phyloP scores from a whole-genome alignment of 1,284 basidiomycete genomes.

The Leccinum fallax region DNA sequence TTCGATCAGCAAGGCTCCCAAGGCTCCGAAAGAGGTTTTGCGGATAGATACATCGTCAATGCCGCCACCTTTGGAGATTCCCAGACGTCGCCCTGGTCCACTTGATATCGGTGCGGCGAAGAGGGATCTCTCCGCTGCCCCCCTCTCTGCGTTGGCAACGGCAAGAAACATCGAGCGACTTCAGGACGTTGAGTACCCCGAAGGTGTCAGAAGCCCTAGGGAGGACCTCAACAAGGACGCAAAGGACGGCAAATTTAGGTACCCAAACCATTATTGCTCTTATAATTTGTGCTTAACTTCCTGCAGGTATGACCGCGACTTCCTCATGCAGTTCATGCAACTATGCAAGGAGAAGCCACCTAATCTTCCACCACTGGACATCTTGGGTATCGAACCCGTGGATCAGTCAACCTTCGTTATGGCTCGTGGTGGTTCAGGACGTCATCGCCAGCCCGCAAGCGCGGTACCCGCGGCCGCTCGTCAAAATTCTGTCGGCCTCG shows the following conservation, averaged over 20 bases:
- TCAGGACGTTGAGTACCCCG: slow-evolving; percentile 79
- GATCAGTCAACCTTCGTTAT: slow-evolving; percentile 55
- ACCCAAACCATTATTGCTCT: slow-evolving; percentile 14
- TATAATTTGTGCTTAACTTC: slow-evolving; percentile 9
- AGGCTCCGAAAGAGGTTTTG: too few species aligned
- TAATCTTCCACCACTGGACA: slow-evolving; percentile 85
- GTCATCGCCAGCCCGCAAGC: slow-evolving; percentile 49
- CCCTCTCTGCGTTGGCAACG: slow-evolving; percentile 59
- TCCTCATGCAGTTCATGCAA: slow-evolving; percentile 96
- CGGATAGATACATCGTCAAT: slow-evolving; percentile 49
- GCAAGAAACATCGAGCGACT: slow-evolving; percentile 84
- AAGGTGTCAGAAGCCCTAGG: slow-evolving; percentile 81
- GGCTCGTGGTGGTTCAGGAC: slow-evolving; percentile 63
- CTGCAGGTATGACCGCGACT: slow-evolving; percentile 93
- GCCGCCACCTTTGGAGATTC: slow-evolving; percentile 39
- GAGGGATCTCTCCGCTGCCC: slow-evolving; percentile 41
- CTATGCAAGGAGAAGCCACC: slow-evolving; percentile 96
- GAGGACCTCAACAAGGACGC: slow-evolving; percentile 85
- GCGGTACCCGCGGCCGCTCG: slow-evolving; percentile 47
- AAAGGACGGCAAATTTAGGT: slow-evolving; percentile 90
- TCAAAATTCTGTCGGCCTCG: slow-evolving; percentile 59
- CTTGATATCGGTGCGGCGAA: slow-evolving; percentile 62
- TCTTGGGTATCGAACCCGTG: slow-evolving; percentile 86
- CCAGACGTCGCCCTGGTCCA: slow-evolving; percentile 64
- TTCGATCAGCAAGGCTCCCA: too few species aligned